Evolutionary conservation across 352 stramenopile genomes (phyloP).

Genomic region (Globisporangium nagaii): DNA sequence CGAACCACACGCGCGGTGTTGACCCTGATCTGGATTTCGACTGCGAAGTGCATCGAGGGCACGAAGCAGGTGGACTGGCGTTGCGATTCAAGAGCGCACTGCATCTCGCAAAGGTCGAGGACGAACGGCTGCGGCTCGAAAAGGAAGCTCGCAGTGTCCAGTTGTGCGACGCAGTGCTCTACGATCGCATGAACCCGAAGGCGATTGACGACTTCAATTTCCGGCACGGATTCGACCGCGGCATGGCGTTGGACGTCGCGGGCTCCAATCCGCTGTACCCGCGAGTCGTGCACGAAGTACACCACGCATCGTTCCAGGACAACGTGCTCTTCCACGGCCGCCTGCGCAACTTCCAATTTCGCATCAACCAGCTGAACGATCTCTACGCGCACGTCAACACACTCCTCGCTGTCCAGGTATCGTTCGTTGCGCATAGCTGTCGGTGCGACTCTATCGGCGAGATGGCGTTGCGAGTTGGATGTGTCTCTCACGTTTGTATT

Average conservation of each 20-base stretch:
- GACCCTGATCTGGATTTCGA: constrained; percentile 47
- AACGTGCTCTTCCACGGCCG: constrained; percentile 64
- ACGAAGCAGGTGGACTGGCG: constrained; percentile 29
- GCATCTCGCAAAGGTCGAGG: constrained; percentile 46
- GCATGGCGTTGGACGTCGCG: constrained; percentile 15
- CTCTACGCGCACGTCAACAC: constrained; percentile 31
- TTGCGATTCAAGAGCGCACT: constrained; percentile 29
- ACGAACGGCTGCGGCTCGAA: constrained; percentile 57
- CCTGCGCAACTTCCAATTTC: constrained; percentile 61
- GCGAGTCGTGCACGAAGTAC: constrained; percentile 41
- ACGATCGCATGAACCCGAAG: constrained; percentile 55
- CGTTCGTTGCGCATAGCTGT: too few relatives aligned
- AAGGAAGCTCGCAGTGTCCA: constrained; percentile 63
- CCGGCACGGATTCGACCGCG: constrained; percentile 51
- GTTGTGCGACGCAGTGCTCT: constrained; percentile 41
- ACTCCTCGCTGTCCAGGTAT: constrained; percentile 50
- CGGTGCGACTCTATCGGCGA: too few relatives aligned
- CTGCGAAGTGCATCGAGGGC: constrained; percentile 37
- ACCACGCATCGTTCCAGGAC: constrained; percentile 53
- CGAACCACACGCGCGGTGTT: constrained; percentile 33
- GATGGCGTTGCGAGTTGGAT: too few relatives aligned
- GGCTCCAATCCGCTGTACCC: constrained; percentile 43
- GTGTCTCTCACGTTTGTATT: background rate
- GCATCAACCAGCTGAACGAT: constrained; percentile 47
- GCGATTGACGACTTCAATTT: constrained; percentile 71